Percentiles rank a stretch among this genome's conserved stretches.
Conservation (phyloP, 2,329 filamentous ascomycete species). For the Botrytis galanthina region DNA sequence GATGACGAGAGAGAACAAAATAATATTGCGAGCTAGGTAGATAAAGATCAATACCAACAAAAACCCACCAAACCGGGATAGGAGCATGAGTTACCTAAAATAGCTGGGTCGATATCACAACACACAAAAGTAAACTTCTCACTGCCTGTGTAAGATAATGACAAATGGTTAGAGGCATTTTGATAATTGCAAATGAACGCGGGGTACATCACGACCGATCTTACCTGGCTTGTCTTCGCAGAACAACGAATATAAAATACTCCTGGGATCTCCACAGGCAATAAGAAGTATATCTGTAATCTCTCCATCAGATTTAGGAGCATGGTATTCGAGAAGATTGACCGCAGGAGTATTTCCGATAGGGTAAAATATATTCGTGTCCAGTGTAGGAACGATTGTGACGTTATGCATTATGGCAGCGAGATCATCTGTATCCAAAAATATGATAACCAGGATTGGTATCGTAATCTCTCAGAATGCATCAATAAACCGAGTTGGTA, state of each 20-base stretch:
- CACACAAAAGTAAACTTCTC: neutral
- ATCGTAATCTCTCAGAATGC: neutral
- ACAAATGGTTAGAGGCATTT: neutral
- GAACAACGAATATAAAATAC: constrained; percentile 18
- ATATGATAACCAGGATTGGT: neutral
- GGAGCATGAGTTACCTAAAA: neutral
- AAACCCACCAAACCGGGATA: neutral
- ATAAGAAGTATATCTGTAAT: constrained; percentile 11
- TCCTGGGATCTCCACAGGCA: constrained; percentile 18
- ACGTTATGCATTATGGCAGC: constrained; percentile 2
- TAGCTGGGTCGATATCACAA: neutral
- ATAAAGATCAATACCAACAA: neutral
- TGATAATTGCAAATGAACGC: neutral
- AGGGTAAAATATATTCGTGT: neutral
- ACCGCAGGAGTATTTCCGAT: neutral
- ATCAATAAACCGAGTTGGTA: neutral
- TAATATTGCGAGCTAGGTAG: neutral
- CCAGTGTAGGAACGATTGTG: neutral
- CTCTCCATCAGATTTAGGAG: neutral
- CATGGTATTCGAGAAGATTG: constrained; percentile 6
- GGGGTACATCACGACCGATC: neutral
- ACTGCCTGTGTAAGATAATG: neutral
- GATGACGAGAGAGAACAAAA: neutral
- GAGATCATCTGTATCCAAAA: neutral
- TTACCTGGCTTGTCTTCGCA: constrained; percentile 20